These are phyloP conservation scores for Gryganskiella cystojenkinii DNA, from an alignment of 192 early-diverging fungal species.

Conservation along the genomic window DNA sequence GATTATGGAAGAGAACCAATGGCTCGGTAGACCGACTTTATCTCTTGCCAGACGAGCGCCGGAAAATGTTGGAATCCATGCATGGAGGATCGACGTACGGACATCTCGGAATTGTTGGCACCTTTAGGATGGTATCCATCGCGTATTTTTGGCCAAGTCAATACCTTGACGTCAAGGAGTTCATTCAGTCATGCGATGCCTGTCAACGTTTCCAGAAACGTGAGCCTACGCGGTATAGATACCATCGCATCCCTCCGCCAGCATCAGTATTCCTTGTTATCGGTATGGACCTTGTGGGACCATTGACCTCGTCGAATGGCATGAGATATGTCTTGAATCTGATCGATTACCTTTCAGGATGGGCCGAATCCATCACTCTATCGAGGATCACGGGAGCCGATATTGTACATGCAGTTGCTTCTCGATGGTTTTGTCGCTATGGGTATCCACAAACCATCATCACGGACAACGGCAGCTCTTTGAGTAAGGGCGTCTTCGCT, in stretches of 20 bases:
- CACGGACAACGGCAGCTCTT: constrained; percentile 10
- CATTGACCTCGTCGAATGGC: background rate
- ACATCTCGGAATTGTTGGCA: constrained; percentile 2
- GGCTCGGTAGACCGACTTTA: too few relatives aligned
- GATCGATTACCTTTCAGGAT: constrained; percentile 9
- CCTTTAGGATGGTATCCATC: background rate
- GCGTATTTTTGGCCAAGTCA: constrained; percentile 17
- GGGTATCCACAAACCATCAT: constrained; percentile 10
- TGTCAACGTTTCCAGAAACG: constrained; percentile 5
- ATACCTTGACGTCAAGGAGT: background rate
- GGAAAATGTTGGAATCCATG: too few relatives aligned
- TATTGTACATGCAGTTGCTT: background rate
- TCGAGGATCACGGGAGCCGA: background rate
- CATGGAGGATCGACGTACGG: too few relatives aligned
- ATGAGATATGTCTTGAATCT: constrained; percentile 1
- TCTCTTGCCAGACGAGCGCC: too few relatives aligned
- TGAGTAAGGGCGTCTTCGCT: background rate
- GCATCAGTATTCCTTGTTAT: background rate
- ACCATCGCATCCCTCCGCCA: constrained; percentile 10
- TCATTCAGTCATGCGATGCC: background rate
- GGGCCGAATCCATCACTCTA: constrained; percentile 4
- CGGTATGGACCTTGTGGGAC: constrained; percentile 2
- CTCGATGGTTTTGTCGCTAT: constrained; percentile 2
- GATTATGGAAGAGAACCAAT: too few relatives aligned
- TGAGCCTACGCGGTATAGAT: background rate